phyloP scores from a whole-genome alignment of 2,329 filamentous ascomycete species.

The Scleromitrula shiraiana region DNA sequence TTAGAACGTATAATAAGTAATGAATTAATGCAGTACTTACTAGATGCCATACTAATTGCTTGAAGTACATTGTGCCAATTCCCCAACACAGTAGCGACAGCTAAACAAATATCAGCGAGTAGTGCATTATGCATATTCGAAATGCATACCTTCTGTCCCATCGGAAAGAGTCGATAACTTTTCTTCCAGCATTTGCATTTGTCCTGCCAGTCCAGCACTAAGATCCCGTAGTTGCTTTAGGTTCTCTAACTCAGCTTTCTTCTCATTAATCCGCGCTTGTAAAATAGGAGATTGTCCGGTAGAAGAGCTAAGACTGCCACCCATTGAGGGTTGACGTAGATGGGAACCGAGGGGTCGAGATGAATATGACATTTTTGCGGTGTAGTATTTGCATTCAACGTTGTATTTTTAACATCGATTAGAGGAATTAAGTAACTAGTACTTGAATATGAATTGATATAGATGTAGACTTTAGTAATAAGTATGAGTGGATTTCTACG shows the following conservation, averaged over 20 bases:
- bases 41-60: conserved; percentile 79
- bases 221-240: conserved; percentile 71
- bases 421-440: background rate
- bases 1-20: background rate
- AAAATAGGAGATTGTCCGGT: conserved; percentile 61
- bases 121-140: background rate
- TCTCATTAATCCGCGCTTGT: conserved; percentile 71
- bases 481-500: too few species aligned
- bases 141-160: conserved; percentile 63
- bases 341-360: conserved; percentile 55
- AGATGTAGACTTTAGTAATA: too few species aligned
- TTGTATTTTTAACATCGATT: background rate
- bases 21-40: conserved; percentile 40
- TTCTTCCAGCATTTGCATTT: conserved; percentile 76
- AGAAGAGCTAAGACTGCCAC: conserved; percentile 36
- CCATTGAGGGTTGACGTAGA: conserved; percentile 54
- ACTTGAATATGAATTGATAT: background rate
- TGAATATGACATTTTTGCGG: conserved; percentile 44
- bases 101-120: conserved; percentile 35
- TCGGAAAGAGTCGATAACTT: conserved; percentile 71
- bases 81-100: conserved; percentile 73
- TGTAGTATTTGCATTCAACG: background rate
- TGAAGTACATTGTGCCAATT: conserved; percentile 85
- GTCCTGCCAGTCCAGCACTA: conserved; percentile 67
- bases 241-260: conserved; percentile 74